Evolutionary conservation across 176 grass and related monocot genomes (phyloP).

Genomic region (Eremochloa ophiuroides): DNA sequence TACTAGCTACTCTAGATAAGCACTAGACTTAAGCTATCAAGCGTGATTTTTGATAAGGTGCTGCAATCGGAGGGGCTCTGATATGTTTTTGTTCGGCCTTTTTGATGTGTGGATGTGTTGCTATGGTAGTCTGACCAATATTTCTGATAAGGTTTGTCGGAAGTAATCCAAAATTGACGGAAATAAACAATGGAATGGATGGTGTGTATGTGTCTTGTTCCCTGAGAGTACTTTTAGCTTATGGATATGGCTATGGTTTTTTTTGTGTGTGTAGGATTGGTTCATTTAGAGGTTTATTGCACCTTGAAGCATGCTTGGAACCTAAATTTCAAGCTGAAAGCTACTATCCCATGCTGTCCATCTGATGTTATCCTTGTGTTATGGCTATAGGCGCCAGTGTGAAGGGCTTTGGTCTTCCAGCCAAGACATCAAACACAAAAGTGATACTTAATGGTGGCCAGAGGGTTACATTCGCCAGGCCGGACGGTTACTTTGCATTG

Average conservation of each 20-base stretch:
- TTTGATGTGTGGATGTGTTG: not conserved
- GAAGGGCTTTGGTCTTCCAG: slow-evolving; percentile 65
- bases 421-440: slow-evolving; percentile 72
- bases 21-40: no score
- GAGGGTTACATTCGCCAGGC: slow-evolving; percentile 69
- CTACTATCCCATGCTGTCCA: not conserved
- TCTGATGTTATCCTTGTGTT: slow-evolving; percentile 16
- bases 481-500: slow-evolving; percentile 98
- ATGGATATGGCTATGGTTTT: not conserved
- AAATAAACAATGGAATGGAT: not conserved
- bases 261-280: not conserved
- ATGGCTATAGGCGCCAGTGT: slow-evolving; percentile 36
- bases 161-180: not conserved
- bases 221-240: not conserved
- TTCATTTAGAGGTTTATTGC: not conserved
- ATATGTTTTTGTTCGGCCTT: not conserved
- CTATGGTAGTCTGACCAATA: not conserved
- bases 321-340: slow-evolving; percentile 14
- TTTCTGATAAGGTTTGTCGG: not conserved
- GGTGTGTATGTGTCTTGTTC: not conserved
- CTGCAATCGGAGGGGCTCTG: not conserved
- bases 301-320: not conserved
- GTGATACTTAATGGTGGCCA: slow-evolving; percentile 98
- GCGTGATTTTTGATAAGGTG: not conserved
- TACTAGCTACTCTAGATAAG: no score